Evolutionary conservation across 805 yeast species (phyloP), one percentile per base, ranked within the genome.

Genomic region (Hanseniaspora singularis): DNA sequence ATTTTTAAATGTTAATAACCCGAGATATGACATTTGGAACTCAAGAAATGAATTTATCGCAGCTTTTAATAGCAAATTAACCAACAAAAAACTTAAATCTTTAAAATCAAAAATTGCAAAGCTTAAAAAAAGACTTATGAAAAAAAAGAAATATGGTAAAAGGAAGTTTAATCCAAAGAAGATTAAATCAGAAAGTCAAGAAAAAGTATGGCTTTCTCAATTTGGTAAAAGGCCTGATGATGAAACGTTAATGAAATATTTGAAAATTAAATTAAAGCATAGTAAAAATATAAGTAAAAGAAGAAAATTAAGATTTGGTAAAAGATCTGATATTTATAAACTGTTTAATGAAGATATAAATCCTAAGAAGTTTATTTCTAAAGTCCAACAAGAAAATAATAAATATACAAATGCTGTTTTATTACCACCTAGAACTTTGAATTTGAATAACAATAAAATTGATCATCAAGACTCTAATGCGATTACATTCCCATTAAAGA

Each of bases 1-100:
- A 6, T 61, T 60, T 46, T 46, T 53, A 11, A 52, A 51, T 2
- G 48, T 49, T 3, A 55, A 57, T 33, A 46, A 64, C 18, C 50
- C 56, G 16, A 62, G 59, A 42, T 30, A 27, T 12, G 26, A 44
- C 22, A 30, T 44, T 10, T 31, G 36, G 37, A 53, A 37, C n/a
- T 15, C 22, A 2, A 44, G 48, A 18, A 38, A 44, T 6, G 19
- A 23, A 11, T 37, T 18, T 16, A 30, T 44, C n/a, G 22, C 16
- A 4, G 18, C 19, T 6, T 44, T 44, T 15, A 44, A 44, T 31
- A 40, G 37, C 8, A 19, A 26, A 2, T 31, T 44, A 14, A 44
- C 28, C 18, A 24, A 33, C 12, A 28, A 16, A 23, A 44, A 44
- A 19, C 11, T 44, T 1, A 36, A 34, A 24, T 44, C 48, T 18